Percentiles rank a stretch among this genome's conserved stretches.
These are phyloP conservation scores for Gaultheria prostrata DNA, from an alignment of 148 eudicot species.

Conservation along the genomic window DNA sequence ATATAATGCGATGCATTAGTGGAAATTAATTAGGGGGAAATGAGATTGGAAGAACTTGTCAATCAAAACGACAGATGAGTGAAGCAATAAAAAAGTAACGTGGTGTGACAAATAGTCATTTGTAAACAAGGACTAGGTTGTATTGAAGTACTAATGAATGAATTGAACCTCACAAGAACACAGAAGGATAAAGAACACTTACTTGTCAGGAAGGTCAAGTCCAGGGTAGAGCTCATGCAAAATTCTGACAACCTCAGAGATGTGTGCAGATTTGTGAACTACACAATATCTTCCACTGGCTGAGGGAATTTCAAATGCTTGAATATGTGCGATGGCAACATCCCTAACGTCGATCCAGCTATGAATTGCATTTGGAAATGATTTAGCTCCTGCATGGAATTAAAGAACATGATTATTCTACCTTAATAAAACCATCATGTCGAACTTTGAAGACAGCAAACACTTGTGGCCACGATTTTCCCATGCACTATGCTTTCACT, in stretches of 20 bases:
- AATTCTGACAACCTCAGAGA: slow-evolving; percentile 23
- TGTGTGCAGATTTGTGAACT: slow-evolving; percentile 24
- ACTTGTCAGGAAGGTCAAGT: slow-evolving; percentile 33
- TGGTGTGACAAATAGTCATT: not conserved
- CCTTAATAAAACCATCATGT: not conserved
- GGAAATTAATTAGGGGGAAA: not conserved
- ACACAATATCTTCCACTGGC: slow-evolving; percentile 46
- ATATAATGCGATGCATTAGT: not conserved
- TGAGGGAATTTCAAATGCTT: slow-evolving; percentile 9
- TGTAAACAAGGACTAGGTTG: not conserved
- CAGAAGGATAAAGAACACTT: not conserved
- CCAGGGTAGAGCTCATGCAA: slow-evolving; percentile 35
- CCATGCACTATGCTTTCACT: not conserved
- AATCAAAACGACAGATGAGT: not conserved
- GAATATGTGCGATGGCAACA: not conserved
- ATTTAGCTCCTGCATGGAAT: not conserved
- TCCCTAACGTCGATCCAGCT: not conserved
- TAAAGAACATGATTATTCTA: not conserved
- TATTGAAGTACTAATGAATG: not conserved
- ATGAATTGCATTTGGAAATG: not conserved
- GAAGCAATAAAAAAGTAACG: not conserved
- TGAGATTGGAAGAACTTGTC: not conserved
- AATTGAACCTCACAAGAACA: not conserved
- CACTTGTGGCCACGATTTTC: not conserved
- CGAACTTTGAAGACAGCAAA: not conserved